A percentile compares a stretch with the other conserved stretches of the same genome.
phyloP scores from a whole-genome alignment of 352 stramenopile genomes.

The Saprolegnia parasitica region DNA sequence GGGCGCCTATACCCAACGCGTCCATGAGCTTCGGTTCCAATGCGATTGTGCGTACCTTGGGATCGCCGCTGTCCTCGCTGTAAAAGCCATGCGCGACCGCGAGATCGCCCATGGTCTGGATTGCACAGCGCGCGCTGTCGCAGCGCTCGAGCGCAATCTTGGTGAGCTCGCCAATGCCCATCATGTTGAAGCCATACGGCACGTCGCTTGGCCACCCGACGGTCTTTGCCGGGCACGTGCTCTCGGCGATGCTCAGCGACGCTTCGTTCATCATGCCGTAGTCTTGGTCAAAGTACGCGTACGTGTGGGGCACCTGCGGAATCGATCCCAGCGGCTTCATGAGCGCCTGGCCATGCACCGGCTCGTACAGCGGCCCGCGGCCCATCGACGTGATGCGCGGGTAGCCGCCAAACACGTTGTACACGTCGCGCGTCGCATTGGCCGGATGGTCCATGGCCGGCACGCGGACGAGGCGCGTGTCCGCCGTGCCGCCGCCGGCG shows the following conservation, averaged over 20 bases:
- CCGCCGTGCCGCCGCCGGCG: slow-evolving; percentile 65
- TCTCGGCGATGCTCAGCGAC: slow-evolving; percentile 92
- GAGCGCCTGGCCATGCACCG: slow-evolving; percentile 35
- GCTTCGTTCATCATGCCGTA: slow-evolving; percentile 95
- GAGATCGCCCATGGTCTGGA: slow-evolving; percentile 89
- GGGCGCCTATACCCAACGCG: slow-evolving; percentile 37
- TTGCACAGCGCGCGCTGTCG: slow-evolving; percentile 67
- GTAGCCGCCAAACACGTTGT: slow-evolving; percentile 46
- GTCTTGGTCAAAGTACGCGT: slow-evolving; percentile 91
- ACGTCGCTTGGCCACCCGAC: slow-evolving; percentile 61
- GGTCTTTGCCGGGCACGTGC: slow-evolving; percentile 86
- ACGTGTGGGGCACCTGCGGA: slow-evolving; percentile 88
- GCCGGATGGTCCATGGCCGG: slow-evolving; percentile 64
- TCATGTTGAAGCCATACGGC: slow-evolving; percentile 74
- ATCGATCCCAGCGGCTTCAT: slow-evolving; percentile 74
- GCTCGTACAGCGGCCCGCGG: slow-evolving; percentile 63
- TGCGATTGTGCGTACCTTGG: slow-evolving; percentile 30
- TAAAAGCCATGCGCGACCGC: slow-evolving; percentile 92
- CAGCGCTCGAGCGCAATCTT: slow-evolving; percentile 89
- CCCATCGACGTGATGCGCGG: slow-evolving; percentile 66
- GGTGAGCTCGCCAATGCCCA: slow-evolving; percentile 87
- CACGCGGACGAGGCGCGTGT: slow-evolving; percentile 88
- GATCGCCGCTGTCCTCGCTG: slow-evolving; percentile 80
- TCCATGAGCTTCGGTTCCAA: neutral
- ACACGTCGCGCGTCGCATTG: slow-evolving; percentile 43